These are phyloP conservation scores for Ophiostoma sp. DNA, from an alignment of 2,329 filamentous ascomycete species.

Conservation along the genomic window DNA sequence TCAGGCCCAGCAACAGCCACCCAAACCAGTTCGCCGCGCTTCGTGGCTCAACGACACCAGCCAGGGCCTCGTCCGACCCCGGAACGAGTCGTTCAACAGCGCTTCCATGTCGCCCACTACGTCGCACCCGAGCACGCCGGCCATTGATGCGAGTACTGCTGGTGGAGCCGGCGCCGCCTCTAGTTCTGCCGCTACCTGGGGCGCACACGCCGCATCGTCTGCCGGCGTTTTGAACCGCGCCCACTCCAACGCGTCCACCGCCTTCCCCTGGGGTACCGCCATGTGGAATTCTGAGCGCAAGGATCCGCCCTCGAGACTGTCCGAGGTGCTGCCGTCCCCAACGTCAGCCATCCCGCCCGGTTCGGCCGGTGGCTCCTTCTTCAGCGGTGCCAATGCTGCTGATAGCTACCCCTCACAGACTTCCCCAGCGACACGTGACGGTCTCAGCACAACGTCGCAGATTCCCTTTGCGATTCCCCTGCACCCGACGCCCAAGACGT, in stretches of 20 bases:
- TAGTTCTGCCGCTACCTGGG: conserved; percentile 47
- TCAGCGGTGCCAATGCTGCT: conserved; percentile 41
- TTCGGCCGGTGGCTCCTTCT: conserved; percentile 49
- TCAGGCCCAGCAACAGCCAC: conserved; percentile 40
- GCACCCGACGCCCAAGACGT: conserved; percentile 87
- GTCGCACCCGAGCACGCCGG: conserved; percentile 72
- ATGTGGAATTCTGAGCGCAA: conserved; percentile 82
- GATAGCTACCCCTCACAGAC: conserved; percentile 50
- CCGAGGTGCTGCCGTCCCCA: conserved; percentile 73
- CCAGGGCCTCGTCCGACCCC: conserved; percentile 60
- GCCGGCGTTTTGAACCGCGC: conserved; percentile 50
- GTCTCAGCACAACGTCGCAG: conserved; percentile 53
- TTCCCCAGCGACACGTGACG: conserved; percentile 54
- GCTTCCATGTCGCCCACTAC: conserved; percentile 78
- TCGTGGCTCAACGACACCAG: conserved; percentile 87
- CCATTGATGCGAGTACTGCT: conserved; percentile 59
- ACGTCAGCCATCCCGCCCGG: conserved; percentile 60
- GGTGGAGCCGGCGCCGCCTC: conserved; percentile 36
- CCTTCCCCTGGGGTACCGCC: conserved; percentile 74
- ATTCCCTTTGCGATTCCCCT: conserved; percentile 86
- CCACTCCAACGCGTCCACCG: conserved; percentile 43
- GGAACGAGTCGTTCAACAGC: conserved; percentile 76
- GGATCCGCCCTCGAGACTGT: conserved; percentile 71
- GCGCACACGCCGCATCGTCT: conserved; percentile 51
- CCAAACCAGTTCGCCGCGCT: conserved; percentile 67